Conservation (phyloP, 495 filamentous ascomycete genomes). For the Aspergillus sclerotiicarbonarius region DNA sequence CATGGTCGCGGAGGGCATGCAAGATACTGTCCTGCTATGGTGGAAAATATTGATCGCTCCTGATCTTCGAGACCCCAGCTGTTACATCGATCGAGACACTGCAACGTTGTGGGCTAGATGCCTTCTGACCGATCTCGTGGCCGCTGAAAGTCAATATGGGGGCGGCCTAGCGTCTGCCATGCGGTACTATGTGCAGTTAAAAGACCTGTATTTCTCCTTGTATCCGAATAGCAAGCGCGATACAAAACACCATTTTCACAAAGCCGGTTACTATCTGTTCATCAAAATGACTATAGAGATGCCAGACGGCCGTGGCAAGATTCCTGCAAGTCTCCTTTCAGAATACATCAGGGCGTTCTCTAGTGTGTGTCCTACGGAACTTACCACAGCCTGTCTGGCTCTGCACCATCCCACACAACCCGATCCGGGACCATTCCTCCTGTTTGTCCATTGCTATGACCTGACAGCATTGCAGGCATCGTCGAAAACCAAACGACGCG, state of each 20-base stretch:
- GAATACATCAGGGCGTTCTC: no score
- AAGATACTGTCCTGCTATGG: constrained; percentile 33
- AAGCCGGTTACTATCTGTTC: no score
- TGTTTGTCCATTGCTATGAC: constrained; percentile 21
- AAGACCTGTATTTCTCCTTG: constrained; percentile 20
- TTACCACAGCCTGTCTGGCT: constrained; percentile 25
- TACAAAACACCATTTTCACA: no score
- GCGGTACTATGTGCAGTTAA: constrained; percentile 28
- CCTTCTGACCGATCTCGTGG: constrained; percentile 31
- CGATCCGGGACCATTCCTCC: constrained; percentile 31
- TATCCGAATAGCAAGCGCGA: no score
- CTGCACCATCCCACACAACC: constrained; percentile 39
- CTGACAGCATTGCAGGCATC: constrained; percentile 18
- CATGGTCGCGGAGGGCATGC: constrained; percentile 40
- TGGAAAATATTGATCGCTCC: constrained; percentile 31
- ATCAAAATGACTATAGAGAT: no score
- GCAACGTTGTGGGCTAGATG: constrained; percentile 25
- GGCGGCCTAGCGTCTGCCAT: constrained; percentile 32
- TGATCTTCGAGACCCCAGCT: constrained; percentile 29
- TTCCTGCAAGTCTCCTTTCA: no score
- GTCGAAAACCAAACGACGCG: constrained; percentile 22
- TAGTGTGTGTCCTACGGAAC: no score
- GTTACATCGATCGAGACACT: constrained; percentile 20
- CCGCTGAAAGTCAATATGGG: constrained; percentile 37
- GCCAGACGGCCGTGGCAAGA: no score